A percentile compares a stretch with the other conserved stretches of the same genome.
Conservation (phyloP, 768 basidiomycete species). For the Terana coerulea region DNA sequence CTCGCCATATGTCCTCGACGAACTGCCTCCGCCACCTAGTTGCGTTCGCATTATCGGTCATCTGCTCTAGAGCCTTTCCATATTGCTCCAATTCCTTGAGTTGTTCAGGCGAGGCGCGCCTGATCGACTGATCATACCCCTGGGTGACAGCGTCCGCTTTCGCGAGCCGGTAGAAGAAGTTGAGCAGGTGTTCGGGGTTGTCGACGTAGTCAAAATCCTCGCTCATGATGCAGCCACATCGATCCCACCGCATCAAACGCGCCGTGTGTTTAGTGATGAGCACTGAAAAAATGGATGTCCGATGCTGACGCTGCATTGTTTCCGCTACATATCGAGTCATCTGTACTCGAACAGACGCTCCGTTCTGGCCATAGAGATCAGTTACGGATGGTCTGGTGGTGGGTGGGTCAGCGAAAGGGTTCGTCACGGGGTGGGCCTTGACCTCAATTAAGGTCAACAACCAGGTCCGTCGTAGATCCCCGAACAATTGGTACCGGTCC, state of each 20-base stretch:
- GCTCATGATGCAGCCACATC: not conserved
- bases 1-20: not conserved
- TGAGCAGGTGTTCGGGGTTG: not conserved
- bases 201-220: not conserved
- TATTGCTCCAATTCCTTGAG: not conserved
- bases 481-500: too few relatives aligned
- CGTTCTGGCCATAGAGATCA: too few relatives aligned
- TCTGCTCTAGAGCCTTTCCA: not conserved
- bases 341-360: not conserved
- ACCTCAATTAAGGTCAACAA: too few relatives aligned
- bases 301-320: constrained; percentile 2
- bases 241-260: constrained; percentile 3
- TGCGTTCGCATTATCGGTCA: not conserved
- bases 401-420: too few relatives aligned
- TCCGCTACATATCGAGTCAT: not conserved
- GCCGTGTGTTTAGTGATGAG: not conserved
- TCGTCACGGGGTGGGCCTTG: too few relatives aligned
- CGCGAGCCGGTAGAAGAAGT: constrained; percentile 6
- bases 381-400: too few relatives aligned
- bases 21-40: too few relatives aligned
- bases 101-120: not conserved
- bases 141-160: not conserved
- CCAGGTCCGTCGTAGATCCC: too few relatives aligned
- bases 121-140: constrained; percentile 5
- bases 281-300: not conserved